Evolutionary conservation across 1,139 yeast genomes (phyloP).

Genomic region (Candida gigantensis): DNA sequence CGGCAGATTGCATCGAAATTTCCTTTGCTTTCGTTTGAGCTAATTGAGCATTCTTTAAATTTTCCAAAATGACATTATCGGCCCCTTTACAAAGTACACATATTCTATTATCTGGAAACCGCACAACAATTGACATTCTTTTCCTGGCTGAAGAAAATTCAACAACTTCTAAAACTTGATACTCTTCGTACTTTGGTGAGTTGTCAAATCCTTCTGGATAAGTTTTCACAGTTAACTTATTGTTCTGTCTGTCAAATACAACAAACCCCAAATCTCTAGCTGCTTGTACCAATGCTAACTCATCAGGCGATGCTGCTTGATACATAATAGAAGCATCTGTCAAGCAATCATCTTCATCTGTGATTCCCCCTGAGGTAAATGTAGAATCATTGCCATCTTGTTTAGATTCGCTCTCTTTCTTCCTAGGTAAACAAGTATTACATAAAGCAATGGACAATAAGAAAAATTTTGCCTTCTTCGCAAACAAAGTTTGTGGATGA

Average conservation of each 20-base stretch:
- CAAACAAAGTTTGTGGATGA: constrained; percentile 68
- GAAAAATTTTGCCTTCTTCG: constrained; percentile 77
- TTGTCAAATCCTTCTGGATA: constrained; percentile 80
- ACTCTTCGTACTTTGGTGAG: constrained; percentile 64
- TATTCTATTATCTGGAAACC: constrained; percentile 76
- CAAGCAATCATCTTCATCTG: constrained; percentile 12
- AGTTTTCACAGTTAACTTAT: constrained; percentile 63
- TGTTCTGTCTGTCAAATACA: constrained; percentile 66
- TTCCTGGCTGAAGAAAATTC: constrained; percentile 89
- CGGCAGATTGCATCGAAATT: constrained; percentile 56
- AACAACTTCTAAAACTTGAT: constrained; percentile 73
- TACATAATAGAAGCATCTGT: constrained; percentile 62
- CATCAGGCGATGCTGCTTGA: constrained; percentile 97
- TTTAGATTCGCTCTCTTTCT: constrained; percentile 12
- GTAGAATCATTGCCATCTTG: constrained; percentile 9
- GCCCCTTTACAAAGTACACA: constrained; percentile 93
- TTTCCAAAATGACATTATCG: constrained; percentile 85
- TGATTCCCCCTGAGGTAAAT: constrained; percentile 18
- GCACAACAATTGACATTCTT: constrained; percentile 88
- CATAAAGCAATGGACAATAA: constrained; percentile 81
- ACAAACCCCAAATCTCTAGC: constrained; percentile 93
- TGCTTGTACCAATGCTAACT: constrained; percentile 87
- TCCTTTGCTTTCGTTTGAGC: constrained; percentile 68
- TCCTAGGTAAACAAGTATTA: constrained; percentile 81
- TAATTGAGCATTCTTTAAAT: constrained; percentile 55